phyloP scores from a whole-genome alignment of 2,329 filamentous ascomycete genomes.

The Trichoderma koningii region DNA sequence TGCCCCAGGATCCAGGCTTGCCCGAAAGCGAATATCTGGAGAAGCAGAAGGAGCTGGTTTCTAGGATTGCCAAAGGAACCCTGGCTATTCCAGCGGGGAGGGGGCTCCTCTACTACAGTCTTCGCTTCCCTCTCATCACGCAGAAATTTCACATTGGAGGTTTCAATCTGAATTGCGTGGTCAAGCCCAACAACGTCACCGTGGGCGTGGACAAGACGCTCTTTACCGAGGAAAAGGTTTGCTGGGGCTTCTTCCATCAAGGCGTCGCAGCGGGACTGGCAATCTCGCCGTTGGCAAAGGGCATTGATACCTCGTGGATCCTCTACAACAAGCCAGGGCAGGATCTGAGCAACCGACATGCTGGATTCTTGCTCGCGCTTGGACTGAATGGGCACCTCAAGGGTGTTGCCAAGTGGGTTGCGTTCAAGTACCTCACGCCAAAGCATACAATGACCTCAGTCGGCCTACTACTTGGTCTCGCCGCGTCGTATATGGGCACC shows the following conservation, averaged over 20 bases:
- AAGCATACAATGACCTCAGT: conserved; percentile 99
- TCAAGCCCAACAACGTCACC: conserved; percentile 88
- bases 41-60: conserved; percentile 86
- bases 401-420: conserved; percentile 93
- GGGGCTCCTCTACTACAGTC: conserved; percentile 83
- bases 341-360: conserved; percentile 93
- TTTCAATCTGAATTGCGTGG: conserved; percentile 87
- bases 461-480: conserved; percentile 86
- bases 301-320: conserved; percentile 98
- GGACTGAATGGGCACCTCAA: conserved; percentile 95
- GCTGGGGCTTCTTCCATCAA: conserved; percentile 98
- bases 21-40: conserved; percentile 86
- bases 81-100: conserved; percentile 86
- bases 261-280: conserved; percentile 90
- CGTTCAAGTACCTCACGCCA: conserved; percentile 98
- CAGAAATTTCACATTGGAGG: conserved; percentile 88
- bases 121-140: conserved; percentile 84
- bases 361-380: conserved; percentile 86
- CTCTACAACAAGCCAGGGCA: conserved; percentile 89
- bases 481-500: conserved; percentile 90
- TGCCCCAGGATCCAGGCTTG: conserved; percentile 74
- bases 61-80: conserved; percentile 82
- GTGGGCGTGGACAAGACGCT: conserved; percentile 86
- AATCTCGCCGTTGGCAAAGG: conserved; percentile 85
- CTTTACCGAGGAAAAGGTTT: conserved; percentile 94